Conservation (phyloP, 768 basidiomycete species). For the Suillus plorans region DNA sequence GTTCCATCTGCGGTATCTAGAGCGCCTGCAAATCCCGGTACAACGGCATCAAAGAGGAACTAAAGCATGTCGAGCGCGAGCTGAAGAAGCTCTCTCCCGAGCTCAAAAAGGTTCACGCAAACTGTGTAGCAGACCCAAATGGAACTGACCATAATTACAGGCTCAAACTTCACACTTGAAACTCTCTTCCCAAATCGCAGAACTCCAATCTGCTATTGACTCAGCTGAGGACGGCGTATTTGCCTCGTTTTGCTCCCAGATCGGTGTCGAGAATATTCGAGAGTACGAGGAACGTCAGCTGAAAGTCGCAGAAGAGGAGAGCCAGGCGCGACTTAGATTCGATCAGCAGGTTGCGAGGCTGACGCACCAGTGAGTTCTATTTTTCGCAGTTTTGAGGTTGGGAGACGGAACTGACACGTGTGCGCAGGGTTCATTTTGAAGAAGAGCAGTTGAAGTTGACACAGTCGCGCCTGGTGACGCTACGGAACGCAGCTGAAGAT, state of each 20-base stretch:
- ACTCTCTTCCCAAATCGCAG: constrained; percentile 54
- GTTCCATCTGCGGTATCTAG: constrained; percentile 36
- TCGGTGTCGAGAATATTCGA: constrained; percentile 78
- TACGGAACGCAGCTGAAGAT: constrained; percentile 49
- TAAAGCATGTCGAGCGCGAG: constrained; percentile 77
- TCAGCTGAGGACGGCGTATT: constrained; percentile 83
- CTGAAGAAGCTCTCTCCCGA: constrained; percentile 67
- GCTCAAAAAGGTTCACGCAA: constrained; percentile 58
- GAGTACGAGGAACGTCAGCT: constrained; percentile 94
- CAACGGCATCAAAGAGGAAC: constrained; percentile 77
- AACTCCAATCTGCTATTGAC: constrained; percentile 59
- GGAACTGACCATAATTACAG: constrained; percentile 31
- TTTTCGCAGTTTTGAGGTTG: not conserved
- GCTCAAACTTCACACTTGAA: constrained; percentile 50
- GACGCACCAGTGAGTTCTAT: constrained; percentile 70
- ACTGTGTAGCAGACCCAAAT: not conserved
- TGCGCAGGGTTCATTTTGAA: constrained; percentile 74
- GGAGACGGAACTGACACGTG: not conserved
- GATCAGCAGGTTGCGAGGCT: constrained; percentile 86
- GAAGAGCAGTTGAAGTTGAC: constrained; percentile 66
- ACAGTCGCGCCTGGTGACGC: constrained; percentile 57
- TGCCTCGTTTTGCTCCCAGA: constrained; percentile 71
- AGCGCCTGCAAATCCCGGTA: constrained; percentile 73
- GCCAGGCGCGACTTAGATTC: constrained; percentile 76
- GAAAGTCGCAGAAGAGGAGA: constrained; percentile 85